Base-by-base conservation (phyloP, 345 rosid genomes). In the Orychophragmus violaceus region DNA sequence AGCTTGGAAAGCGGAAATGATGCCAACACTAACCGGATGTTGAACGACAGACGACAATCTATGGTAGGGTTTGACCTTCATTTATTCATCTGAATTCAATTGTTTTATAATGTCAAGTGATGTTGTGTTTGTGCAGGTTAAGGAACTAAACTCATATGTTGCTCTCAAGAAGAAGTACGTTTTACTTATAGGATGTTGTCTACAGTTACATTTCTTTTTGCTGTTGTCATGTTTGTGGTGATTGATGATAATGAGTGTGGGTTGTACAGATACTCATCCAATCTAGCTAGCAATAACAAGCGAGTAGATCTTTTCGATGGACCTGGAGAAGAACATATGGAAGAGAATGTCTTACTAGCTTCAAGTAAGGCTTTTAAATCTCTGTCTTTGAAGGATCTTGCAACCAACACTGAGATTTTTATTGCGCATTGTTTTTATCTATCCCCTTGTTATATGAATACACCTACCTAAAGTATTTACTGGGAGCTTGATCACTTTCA, bases 241-340 rank as follows among this genome's bases (percentile, higher is more conserved):
- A 22, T 28, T 75, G 66, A 56, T 62, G 46, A 17, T 39, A 11
- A 32, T 24, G 53, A 30, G 18, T 3, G 16, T n/a, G 13, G 63
- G 29, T 42, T 61, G 35, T 76, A 27, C 85, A 92, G 98, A 70
- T 74, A 87, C 57, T 78, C 91, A 48, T 72, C 89, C 62, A 87
- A 80, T 74, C 82, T 89, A 66, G 97, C 88, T 59, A 74, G 2
- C 49, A 87, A 78, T 80, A 85, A 84, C 71, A 88, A 89, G 78
- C 78, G 91, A 71, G 84, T 87, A 8, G 93, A 92, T 83, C 91
- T 92, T 63, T 92, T 92, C 70, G 95, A 92, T 62, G 95, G 95
- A 66, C 87, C 91, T 1, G 74, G 53, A 22, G 98, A 92, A 72
- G 93, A 80, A 13, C 79, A 77, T 62, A 79, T 74, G 69, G 98